These are phyloP conservation scores for Comarum palustre DNA, from an alignment of 306 rosid genomes.

Conservation along the genomic window DNA sequence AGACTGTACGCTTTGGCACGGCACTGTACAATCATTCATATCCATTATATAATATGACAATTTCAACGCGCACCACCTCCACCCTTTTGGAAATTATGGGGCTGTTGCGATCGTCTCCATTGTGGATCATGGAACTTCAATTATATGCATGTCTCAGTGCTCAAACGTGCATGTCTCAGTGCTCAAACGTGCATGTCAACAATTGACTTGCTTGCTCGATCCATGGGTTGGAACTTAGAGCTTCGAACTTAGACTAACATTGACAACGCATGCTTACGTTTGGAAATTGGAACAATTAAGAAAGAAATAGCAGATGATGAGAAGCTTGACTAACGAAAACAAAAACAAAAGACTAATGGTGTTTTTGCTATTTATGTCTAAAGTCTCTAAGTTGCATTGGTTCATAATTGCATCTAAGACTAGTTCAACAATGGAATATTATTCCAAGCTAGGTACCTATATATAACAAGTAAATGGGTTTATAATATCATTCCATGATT, in stretches of 20 bases:
- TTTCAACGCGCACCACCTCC: neutral
- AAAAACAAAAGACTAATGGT: too few species aligned
- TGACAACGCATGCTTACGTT: slow-evolving; percentile 11
- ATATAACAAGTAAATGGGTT: neutral
- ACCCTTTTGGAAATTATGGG: neutral
- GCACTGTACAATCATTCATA: neutral
- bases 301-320: neutral
- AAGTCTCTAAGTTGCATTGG: too few species aligned
- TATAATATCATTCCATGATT: neutral
- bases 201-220: neutral
- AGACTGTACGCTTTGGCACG: neutral
- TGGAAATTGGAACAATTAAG: neutral
- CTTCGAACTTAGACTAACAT: neutral
- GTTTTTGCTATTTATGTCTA: too few species aligned
- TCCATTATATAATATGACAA: neutral
- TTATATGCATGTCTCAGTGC: neutral
- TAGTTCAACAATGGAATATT: neutral
- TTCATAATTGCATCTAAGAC: neutral
- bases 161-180: neutral
- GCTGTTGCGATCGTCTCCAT: neutral
- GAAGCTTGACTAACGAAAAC: neutral
- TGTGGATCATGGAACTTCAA: neutral
- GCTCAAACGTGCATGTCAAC: neutral
- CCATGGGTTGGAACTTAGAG: neutral
- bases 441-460: neutral